These are phyloP conservation scores for Yamadazyma sp. DNA, from an alignment of 1,139 yeast species.

Conservation along the genomic window DNA sequence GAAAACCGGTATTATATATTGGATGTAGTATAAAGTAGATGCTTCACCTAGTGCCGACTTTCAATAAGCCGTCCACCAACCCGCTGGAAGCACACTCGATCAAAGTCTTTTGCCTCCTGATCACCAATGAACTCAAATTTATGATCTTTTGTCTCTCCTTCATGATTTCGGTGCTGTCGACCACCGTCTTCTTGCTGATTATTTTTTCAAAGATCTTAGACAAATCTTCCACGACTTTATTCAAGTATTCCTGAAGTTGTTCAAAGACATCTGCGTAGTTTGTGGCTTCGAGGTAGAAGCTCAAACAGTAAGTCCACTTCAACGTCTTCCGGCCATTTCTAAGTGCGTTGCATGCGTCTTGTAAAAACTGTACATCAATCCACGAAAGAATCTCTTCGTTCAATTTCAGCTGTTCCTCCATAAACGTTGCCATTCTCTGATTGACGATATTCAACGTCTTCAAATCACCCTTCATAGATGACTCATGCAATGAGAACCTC, in stretches of 20 bases:
- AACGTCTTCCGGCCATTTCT: conserved; percentile 73
- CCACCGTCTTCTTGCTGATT: conserved; percentile 42
- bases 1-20: no score
- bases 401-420: conserved; percentile 42
- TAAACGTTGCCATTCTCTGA: conserved; percentile 54
- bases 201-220: conserved; percentile 68
- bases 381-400: conserved; percentile 54
- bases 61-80: conserved; percentile 25
- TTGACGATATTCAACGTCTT: conserved; percentile 64
- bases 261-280: conserved; percentile 65
- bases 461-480: conserved; percentile 73
- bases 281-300: conserved; percentile 59
- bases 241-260: conserved; percentile 69
- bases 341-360: conserved; percentile 66
- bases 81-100: conserved; percentile 51
- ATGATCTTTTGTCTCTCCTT: conserved; percentile 50
- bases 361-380: conserved; percentile 86
- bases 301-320: conserved; percentile 90
- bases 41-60: not conserved
- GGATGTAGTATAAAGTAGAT: not conserved
- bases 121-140: conserved; percentile 45
- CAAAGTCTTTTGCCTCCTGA: conserved; percentile 49
- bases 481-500: conserved; percentile 74
- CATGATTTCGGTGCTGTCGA: conserved; percentile 35
- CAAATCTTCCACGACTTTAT: conserved; percentile 74